Evolutionary conservation across 202 grass and related monocot species (phyloP), one percentile per base, ranked within the genome.

Genomic region (Panicum hallii): DNA sequence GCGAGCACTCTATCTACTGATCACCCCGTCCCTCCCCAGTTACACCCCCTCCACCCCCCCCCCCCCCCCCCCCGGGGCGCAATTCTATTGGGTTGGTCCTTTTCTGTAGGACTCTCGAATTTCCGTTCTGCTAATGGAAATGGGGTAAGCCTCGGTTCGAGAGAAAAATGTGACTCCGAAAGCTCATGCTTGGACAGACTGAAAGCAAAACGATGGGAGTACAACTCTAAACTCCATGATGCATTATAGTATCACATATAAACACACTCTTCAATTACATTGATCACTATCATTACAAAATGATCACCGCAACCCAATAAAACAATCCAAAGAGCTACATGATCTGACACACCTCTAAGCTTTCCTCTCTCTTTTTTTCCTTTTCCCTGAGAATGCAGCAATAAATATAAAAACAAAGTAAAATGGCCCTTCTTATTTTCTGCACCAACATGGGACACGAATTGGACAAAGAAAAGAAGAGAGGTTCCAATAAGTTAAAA

Each of bases 221-320:
- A 67, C 36, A 38, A 38, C 36, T 38, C 71, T 71, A 54, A 87
- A 80, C 78, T 88, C 26, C 61, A 92, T 74, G 42, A 52, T 88
- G 68, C 72, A 56, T 86, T 68, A 36, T 78, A 34, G 28, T 65
- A 82, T 78, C 52, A 86, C 83, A 91, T 84, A 85, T 84, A 85
- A 78, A 90, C 47, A 87, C 88, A 76, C 84, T 60, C 62, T 80
- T 74, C 71, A 86, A 81, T 70, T 75, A 54, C 87, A 83, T 64
- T 58, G 79, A 88, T 67, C 87, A 90, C 85, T 94, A 88, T 79
- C 85, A 86, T 83, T 88, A 90, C 90, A 92, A 88, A 92, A 84
- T 90, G 88, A 90, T 92, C 54, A 78, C 82, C 74, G 82, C 61
- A 92, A 81, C 79, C 83, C 76, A 78, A 80, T 38, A 67, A 65